Conservation (phyloP, 495 filamentous ascomycete genomes). For the Tuber umbilicatum region DNA sequence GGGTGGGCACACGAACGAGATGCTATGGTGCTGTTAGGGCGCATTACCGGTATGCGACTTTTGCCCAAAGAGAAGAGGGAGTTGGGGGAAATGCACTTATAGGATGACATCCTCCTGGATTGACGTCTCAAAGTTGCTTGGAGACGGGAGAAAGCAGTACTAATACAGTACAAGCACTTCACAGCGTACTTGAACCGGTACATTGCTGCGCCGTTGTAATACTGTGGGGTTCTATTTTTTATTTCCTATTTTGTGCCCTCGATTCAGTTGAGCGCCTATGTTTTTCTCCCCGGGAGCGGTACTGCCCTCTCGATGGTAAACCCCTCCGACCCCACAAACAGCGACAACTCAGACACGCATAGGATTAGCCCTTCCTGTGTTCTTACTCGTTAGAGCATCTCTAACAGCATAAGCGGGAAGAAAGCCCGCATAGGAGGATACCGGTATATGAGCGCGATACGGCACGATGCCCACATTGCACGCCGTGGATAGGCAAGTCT, state of each 20-base stretch:
- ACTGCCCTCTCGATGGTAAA: not conserved
- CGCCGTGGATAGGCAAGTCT: not conserved
- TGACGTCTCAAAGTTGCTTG: not conserved
- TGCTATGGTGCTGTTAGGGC: not conserved
- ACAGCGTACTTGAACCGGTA: not conserved
- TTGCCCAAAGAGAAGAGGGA: not conserved
- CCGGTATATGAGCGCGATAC: not conserved
- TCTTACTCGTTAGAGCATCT: not conserved
- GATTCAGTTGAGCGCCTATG: not conserved
- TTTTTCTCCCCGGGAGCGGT: not conserved
- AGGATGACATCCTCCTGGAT: not conserved
- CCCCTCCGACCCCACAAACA: not conserved
- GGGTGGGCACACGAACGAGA: not conserved
- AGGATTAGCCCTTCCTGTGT: not conserved
- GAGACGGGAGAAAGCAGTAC: not conserved
- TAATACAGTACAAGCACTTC: not conserved
- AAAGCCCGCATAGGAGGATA: not conserved
- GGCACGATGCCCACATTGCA: not conserved
- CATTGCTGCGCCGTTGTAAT: not conserved
- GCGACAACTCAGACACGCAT: conserved; percentile 2
- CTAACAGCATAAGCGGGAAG: not conserved
- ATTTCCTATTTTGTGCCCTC: not conserved
- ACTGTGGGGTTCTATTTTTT: not conserved
- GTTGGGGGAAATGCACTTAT: not conserved
- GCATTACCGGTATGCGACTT: not conserved